Evolutionary conservation across 345 rosid species (phyloP), one percentile per base, ranked within the genome.

Genomic region (Conringia planisiliqua): DNA sequence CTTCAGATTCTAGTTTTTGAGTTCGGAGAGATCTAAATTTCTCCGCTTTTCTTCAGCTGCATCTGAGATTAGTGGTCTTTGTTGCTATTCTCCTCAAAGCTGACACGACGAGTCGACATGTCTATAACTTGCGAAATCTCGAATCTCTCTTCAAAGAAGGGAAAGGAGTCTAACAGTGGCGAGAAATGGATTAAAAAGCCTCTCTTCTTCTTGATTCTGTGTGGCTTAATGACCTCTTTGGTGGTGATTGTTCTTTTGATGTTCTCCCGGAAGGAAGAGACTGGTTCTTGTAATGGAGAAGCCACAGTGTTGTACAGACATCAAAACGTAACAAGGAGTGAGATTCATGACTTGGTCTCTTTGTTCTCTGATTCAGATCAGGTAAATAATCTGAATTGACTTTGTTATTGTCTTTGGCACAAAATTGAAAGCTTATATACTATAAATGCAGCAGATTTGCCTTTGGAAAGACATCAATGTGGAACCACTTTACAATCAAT

Each of bases 321-420:
- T 74, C 83, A 80, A 81, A 89, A 90, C 77, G 82, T 88, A 64
- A 88, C 91, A 83, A 78, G 70, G 79, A 83, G 80, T 79, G 90
- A 85, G 74, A 83, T 88, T 80, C 84, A 79, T 79, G 83, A 76
- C 77, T 78, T 88, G 67, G 88, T 85, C 79, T 82, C 91, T 68
- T 65, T 86, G 35, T 85, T 88, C 81, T 79, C 82, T 55, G 88
- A 83, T 68, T 86, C 89, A 62, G 87, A 88, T 77, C 87, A 91
- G 94, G 96, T 86, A 59, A 6, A 17, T 22, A 14, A 16, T 47
- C 54, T 20, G 5, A 47, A 50, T 61, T 67, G 56, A 29, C 57
- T 60, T 18, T 57, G 44, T 20, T 24, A 1, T 58, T 58, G 20
- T 1, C 17, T 57, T 35, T 10, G 4, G 2, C 42, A 9, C 20